These are phyloP conservation scores for Aspergillus udagawae DNA, from an alignment of 2,329 filamentous ascomycete species.

Conservation along the genomic window DNA sequence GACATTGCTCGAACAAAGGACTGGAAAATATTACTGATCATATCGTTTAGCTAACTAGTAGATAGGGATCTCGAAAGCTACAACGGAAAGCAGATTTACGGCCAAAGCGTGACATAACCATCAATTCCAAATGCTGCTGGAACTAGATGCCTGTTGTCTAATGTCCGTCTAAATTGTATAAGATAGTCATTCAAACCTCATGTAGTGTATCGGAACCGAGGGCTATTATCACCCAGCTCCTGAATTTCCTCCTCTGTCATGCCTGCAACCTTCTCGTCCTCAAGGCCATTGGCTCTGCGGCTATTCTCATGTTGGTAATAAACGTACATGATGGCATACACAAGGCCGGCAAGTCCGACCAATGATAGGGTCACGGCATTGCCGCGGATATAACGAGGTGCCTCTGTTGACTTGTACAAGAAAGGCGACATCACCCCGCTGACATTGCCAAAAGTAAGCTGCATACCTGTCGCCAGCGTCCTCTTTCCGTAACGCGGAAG, in stretches of 20 bases:
- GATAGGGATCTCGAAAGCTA: too few species aligned
- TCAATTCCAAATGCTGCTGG: not conserved
- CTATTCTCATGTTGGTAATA: constrained; percentile 51
- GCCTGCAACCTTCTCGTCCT: constrained; percentile 36
- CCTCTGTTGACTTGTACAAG: constrained; percentile 43
- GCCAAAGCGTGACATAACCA: not conserved
- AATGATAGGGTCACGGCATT: constrained; percentile 59
- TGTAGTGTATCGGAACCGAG: constrained; percentile 37
- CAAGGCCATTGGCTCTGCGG: constrained; percentile 31
- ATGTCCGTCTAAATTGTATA: not conserved
- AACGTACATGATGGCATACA: constrained; percentile 55
- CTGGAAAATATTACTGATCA: too few species aligned
- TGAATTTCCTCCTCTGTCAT: constrained; percentile 41
- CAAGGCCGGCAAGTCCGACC: constrained; percentile 51
- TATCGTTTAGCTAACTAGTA: too few species aligned
- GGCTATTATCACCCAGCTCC: constrained; percentile 42
- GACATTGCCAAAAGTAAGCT: constrained; percentile 66
- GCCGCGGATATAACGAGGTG: constrained; percentile 57
- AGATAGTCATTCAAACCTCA: constrained; percentile 14
- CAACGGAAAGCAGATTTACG: too few species aligned
- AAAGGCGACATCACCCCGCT: constrained; percentile 72
- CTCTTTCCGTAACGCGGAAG: constrained; percentile 72
- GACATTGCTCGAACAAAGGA: too few species aligned
- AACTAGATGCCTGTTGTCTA: not conserved
- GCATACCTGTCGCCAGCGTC: constrained; percentile 66